phyloP scores from a whole-genome alignment of 306 rosid genomes.

The Mimosa bimucronata region DNA sequence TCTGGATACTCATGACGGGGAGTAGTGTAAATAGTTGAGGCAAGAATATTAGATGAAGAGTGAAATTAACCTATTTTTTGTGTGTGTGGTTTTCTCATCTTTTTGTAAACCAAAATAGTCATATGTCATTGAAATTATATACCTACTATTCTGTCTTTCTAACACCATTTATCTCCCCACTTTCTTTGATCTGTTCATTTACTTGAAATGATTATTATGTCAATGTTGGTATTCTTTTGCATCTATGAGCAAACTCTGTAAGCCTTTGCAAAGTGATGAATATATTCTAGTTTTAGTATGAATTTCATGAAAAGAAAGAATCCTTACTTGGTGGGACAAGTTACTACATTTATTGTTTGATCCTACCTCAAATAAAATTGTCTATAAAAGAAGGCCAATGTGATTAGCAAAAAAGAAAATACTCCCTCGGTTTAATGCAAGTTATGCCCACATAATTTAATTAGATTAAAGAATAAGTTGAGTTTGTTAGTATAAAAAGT shows the following conservation, averaged over 20 bases:
- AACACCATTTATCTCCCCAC: constrained; percentile 5
- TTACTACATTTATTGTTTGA: too few relatives aligned
- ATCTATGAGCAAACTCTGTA: background rate
- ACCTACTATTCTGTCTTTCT: background rate
- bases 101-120: constrained; percentile 53
- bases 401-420: too few relatives aligned
- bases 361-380: too few relatives aligned
- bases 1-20: background rate
- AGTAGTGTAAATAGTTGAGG: constrained; percentile 44
- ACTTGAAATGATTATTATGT: background rate
- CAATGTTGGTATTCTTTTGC: background rate
- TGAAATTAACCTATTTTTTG: constrained; percentile 36
- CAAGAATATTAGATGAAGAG: constrained; percentile 36
- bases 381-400: too few relatives aligned
- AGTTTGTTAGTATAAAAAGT: too few relatives aligned
- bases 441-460: too few relatives aligned
- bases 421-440: too few relatives aligned
- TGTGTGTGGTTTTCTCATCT: constrained; percentile 36
- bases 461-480: too few relatives aligned
- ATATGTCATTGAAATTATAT: constrained; percentile 29
- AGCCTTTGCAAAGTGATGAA: background rate
- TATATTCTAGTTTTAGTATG: background rate
- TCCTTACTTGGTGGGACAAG: background rate
- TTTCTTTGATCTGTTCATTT: background rate
- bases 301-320: background rate